Conservation (phyloP, 2,329 filamentous ascomycete genomes). For the Metarhizium sp. region DNA sequence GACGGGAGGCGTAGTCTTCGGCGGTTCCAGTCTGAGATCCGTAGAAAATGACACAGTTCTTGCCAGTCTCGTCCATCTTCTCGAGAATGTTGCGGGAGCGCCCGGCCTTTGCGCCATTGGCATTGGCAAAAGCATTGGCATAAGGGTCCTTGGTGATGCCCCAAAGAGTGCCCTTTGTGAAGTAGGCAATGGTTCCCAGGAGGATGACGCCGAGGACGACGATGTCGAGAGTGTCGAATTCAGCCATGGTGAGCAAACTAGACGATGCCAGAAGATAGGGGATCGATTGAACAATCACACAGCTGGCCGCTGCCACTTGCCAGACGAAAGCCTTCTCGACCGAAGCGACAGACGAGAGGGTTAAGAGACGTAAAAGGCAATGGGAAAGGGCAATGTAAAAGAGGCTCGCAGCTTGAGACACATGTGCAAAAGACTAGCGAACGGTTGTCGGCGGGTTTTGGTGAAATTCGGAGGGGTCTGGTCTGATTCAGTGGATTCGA, state of each 20-base stretch:
- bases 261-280: neutral
- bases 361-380: neutral
- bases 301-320: neutral
- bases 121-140: slow-evolving; percentile 62
- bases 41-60: slow-evolving; percentile 98
- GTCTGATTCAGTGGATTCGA: too few relatives aligned
- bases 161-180: slow-evolving; percentile 96
- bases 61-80: slow-evolving; percentile 90
- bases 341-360: neutral
- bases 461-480: neutral
- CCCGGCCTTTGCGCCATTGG: slow-evolving; percentile 62
- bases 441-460: neutral
- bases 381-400: neutral
- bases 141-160: slow-evolving; percentile 83
- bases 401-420: neutral
- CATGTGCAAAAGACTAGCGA: neutral
- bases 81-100: slow-evolving; percentile 89
- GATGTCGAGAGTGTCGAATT: slow-evolving; percentile 92
- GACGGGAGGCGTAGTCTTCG: slow-evolving; percentile 91
- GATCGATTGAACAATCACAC: neutral
- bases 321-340: neutral
- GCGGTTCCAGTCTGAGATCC: slow-evolving; percentile 97
- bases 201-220: slow-evolving; percentile 81
- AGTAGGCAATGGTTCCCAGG: slow-evolving; percentile 83
- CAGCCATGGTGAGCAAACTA: slow-evolving; percentile 57